Evolutionary conservation across 2,329 filamentous ascomycete genomes (phyloP), one percentile per base, ranked within the genome.

Genomic region (Penicillium sp.): DNA sequence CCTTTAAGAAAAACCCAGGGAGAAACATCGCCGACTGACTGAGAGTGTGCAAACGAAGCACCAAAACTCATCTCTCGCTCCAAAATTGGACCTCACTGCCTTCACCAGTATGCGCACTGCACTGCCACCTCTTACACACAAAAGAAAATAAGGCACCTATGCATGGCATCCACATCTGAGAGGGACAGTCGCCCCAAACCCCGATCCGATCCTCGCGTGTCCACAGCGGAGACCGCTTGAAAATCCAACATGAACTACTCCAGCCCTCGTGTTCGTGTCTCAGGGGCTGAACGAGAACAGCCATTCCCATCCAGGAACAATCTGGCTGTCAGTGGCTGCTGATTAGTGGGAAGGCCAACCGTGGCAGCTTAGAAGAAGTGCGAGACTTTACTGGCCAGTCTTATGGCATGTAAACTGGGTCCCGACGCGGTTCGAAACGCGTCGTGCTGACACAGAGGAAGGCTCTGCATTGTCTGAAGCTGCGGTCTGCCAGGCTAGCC

Each of bases 191-290:
- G 13, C n/a, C 45, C 19, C 44, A n/a, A 46, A 46, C 44, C 45
- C 45, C 45, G 45, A 48, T 29, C 46, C 46, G 19, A 48, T 21
- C 21, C 46, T 48, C 46, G 9, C 21, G 46, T 48, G 46, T 48
- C 46, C 46, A 41, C 35, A 41, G 35, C 11, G 35, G 35, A 41
- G 9, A 41, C 35, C 48, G 26, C 48, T 31, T 35, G 48, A 51
- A 17, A 51, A 31, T 26, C 35, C 3, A 41, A 41, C 11, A 41
- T 41, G 11, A 41, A 41, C 15, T 15, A 3, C 35, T 41, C 35
- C 51, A 45, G 35, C 51, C 51, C 51, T 44, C 51, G 21, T 54
- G 51, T 54, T 54, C 51, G 26, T 54, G 7, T 45, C 38, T 54
- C 51, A 54, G 46, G 46, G 46, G 46, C 46, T 48, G 46, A 26